phyloP scores from a whole-genome alignment of 148 eudicot species.

The Nepenthes mirabilis region DNA sequence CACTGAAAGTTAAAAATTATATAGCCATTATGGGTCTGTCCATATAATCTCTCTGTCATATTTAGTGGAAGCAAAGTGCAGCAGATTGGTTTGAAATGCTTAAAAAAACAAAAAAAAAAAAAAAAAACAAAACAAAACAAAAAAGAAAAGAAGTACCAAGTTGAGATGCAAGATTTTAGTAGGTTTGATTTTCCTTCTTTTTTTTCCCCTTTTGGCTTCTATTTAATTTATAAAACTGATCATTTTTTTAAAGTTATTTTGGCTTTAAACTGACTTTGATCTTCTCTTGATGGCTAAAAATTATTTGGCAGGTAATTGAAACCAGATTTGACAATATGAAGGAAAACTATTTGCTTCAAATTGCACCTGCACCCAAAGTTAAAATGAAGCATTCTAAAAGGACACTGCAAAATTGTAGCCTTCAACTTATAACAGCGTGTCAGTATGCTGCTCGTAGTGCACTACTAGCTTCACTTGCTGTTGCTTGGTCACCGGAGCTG shows the following conservation, averaged over 20 bases:
- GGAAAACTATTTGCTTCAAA: conserved; percentile 11
- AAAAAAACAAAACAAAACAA: too few relatives aligned
- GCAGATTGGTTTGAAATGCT: too few relatives aligned
- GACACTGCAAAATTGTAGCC: conserved; percentile 13
- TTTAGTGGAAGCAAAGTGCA: too few relatives aligned
- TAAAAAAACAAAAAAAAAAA: too few relatives aligned
- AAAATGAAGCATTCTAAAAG: conserved; percentile 20
- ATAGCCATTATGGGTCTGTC: too few relatives aligned
- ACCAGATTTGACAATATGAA: conserved; percentile 5
- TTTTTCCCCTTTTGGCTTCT: background rate
- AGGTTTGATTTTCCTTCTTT: too few relatives aligned
- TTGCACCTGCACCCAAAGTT: conserved; percentile 10
- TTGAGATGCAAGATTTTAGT: too few relatives aligned
- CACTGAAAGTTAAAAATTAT: too few relatives aligned
- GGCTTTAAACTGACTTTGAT: conserved; percentile 4
- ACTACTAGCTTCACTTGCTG: conserved; percentile 58
- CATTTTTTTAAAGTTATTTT: too few relatives aligned
- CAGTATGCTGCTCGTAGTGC: conserved; percentile 68
- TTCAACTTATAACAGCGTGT: conserved; percentile 37
- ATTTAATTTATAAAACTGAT: background rate
- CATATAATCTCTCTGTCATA: too few relatives aligned
- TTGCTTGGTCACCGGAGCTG: conserved; percentile 79
- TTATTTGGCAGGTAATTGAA: conserved; percentile 18
- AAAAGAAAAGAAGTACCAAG: too few relatives aligned
- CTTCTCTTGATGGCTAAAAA: background rate